Evolutionary conservation across 2,329 filamentous ascomycete genomes (phyloP), one percentile per base, ranked within the genome.

Genomic region (Dothistroma septosporum): DNA sequence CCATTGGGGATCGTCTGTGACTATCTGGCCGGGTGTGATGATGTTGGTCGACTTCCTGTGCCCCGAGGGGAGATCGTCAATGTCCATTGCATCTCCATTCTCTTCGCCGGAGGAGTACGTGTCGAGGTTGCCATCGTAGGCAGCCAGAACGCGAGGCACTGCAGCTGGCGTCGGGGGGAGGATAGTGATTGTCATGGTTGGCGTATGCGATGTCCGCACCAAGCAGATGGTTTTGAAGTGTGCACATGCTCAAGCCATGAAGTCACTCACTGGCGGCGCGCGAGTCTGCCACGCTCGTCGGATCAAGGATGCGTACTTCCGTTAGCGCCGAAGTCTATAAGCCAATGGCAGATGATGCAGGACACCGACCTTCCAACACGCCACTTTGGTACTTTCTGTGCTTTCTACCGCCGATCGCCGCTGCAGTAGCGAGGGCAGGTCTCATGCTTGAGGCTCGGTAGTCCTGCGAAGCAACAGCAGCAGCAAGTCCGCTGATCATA

Each of bases 1-100:
- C 91, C 91, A 97, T 80, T 97, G 92, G n/a, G 91, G 84, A 76
- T 97, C 92, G 66, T 87, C 85, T 11, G 93, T 97, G 69, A 97
- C 90, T 62, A 89, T 79, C 73, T 95, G 90, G 71, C 93, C 94
- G 0, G 93, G 93, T 0, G 92, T 96, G 68, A 96, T 88, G 67
- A 97, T 88, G 49, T 77, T 76, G 37, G 74, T 76, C 54, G 73
- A 74, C 57, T 71, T 69, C 31, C 75, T 69, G 56, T 75, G 75
- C 59, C 74, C 74, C 56, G 81, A 79, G 16, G 64, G 66, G 35
- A 79, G 78, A 62, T 83, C 80, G 60, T 84, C 81, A 50, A 78
- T 76, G 64, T 81, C 78, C 67, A 75, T 74, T 49, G 60, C 57
- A 52, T 70, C 64, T 35, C 53, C 57, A 56, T 72, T 68, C 59